Percentiles rank a stretch among this genome's conserved stretches.
These are phyloP conservation scores for Iberis pinnata DNA, from an alignment of 345 rosid species.

Conservation along the genomic window DNA sequence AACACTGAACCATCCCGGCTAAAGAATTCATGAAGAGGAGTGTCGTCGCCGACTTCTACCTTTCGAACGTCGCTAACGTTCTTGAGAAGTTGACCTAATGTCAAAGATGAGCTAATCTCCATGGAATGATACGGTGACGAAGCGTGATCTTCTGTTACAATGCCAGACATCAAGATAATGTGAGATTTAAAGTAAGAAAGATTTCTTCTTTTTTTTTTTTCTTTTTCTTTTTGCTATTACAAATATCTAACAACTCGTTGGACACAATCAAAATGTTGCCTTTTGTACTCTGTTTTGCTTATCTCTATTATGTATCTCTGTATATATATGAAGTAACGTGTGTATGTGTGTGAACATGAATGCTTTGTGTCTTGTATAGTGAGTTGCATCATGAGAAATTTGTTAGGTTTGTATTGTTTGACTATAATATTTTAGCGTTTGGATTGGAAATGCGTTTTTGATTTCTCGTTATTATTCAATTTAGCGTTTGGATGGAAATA, in stretches of 20 bases:
- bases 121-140: constrained; percentile 33
- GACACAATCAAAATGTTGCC: too few relatives aligned
- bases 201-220: background rate
- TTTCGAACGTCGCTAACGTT: constrained; percentile 56
- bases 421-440: constrained; percentile 16
- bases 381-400: constrained; percentile 15
- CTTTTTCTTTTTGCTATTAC: background rate
- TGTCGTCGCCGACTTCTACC: constrained; percentile 52
- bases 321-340: constrained; percentile 6
- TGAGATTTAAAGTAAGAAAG: background rate
- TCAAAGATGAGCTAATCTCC: constrained; percentile 41
- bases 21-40: constrained; percentile 47
- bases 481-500: constrained; percentile 19
- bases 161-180: constrained; percentile 49
- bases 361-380: background rate
- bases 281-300: background rate
- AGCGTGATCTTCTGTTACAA: constrained; percentile 27
- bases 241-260: too few relatives aligned
- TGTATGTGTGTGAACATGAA: constrained; percentile 11
- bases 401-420: constrained; percentile 26
- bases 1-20: constrained; percentile 25
- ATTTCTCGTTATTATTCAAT: too few relatives aligned
- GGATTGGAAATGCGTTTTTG: constrained; percentile 23
- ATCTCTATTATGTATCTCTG: background rate
- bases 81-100: constrained; percentile 68